Conservation (phyloP, 441 rosid genomes). For the Daphne laureola region DNA sequence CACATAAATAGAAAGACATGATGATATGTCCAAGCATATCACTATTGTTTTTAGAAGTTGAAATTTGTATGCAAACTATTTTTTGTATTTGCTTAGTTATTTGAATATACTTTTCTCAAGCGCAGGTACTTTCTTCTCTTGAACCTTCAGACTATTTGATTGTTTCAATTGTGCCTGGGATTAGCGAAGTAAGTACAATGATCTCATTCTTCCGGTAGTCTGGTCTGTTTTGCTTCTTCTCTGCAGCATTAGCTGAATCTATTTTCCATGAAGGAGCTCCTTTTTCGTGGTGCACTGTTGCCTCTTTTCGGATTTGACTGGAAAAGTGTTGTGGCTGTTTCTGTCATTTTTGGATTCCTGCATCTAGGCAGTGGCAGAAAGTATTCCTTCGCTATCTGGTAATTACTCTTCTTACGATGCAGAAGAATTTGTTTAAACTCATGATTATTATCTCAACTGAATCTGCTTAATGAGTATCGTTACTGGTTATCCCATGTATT, state of each 20-base stretch:
- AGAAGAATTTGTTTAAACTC: neutral
- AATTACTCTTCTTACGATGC: slow-evolving; percentile 10
- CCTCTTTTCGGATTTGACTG: slow-evolving; percentile 68
- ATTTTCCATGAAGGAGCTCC: slow-evolving; percentile 52
- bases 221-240: neutral
- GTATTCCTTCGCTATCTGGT: slow-evolving; percentile 84
- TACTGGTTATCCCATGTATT: too few relatives aligned
- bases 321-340: slow-evolving; percentile 47
- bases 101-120: too few relatives aligned
- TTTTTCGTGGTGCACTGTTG: slow-evolving; percentile 67
- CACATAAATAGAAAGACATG: too few relatives aligned
- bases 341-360: slow-evolving; percentile 60
- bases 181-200: slow-evolving; percentile 58
- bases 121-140: slow-evolving; percentile 75
- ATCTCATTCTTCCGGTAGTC: neutral
- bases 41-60: neutral
- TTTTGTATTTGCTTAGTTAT: too few relatives aligned
- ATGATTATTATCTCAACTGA: neutral
- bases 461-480: too few relatives aligned
- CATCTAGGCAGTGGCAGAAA: slow-evolving; percentile 84
- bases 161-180: slow-evolving; percentile 74
- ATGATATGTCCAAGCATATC: neutral
- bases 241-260: neutral
- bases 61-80: too few relatives aligned
- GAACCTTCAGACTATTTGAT: slow-evolving; percentile 68